Evolutionary conservation across 2,329 filamentous ascomycete genomes (phyloP).

Genomic region (Alternaria consortialis): DNA sequence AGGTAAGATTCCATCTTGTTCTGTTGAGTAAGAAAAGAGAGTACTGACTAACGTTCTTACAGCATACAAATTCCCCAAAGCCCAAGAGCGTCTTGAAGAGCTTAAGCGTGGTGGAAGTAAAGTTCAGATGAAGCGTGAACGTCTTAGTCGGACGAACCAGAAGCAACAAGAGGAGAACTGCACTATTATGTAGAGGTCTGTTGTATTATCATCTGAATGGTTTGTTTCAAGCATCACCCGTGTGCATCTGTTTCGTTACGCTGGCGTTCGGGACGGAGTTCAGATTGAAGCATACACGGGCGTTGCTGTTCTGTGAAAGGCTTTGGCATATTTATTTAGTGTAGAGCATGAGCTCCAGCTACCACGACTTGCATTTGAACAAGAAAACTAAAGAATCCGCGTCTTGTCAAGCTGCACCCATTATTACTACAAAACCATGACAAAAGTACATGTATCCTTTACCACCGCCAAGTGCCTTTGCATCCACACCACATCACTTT

Average conservation of each 20-base stretch:
- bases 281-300: not conserved
- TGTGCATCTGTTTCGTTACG: not conserved
- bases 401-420: not conserved
- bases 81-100: slow-evolving; percentile 90
- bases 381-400: too few relatives aligned
- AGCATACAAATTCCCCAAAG: slow-evolving; percentile 96
- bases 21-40: not conserved
- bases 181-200: slow-evolving; percentile 71
- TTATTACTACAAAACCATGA: not conserved
- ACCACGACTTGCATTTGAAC: too few relatives aligned
- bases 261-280: not conserved
- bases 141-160: slow-evolving; percentile 81
- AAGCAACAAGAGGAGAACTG: slow-evolving; percentile 91
- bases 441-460: too few relatives aligned
- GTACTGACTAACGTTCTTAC: slow-evolving; percentile 24
- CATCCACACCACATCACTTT: not conserved
- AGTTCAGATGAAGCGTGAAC: slow-evolving; percentile 76
- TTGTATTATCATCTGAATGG: not conserved
- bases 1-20: slow-evolving; percentile 68
- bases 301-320: not conserved
- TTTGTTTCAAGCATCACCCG: not conserved
- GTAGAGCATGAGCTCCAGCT: too few relatives aligned
- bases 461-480: not conserved
- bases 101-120: slow-evolving; percentile 82
- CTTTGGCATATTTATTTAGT: too few relatives aligned